These are phyloP conservation scores for Alternaria arborescens DNA, from an alignment of 2,329 filamentous ascomycete genomes.

Conservation along the genomic window DNA sequence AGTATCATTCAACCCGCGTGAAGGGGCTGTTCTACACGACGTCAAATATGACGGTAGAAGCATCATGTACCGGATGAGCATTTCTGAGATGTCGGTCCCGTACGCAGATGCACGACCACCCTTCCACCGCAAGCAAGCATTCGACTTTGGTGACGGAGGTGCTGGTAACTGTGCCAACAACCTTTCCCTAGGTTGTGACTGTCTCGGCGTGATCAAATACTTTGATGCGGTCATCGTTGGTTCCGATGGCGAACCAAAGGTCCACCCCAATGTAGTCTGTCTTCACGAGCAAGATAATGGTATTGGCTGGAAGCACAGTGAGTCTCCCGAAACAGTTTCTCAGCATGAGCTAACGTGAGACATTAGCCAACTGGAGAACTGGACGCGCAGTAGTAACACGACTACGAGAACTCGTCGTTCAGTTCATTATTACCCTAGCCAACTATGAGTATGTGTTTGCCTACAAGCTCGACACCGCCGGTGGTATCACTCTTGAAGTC, in stretches of 20 bases:
- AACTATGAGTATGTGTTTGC: slow-evolving; percentile 77
- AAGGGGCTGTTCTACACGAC: slow-evolving; percentile 77
- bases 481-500: slow-evolving; percentile 67
- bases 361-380: slow-evolving; percentile 65
- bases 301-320: slow-evolving; percentile 55
- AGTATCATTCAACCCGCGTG: slow-evolving; percentile 51
- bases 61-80: slow-evolving; percentile 71
- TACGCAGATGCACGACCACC: slow-evolving; percentile 71
- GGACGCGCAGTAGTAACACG: slow-evolving; percentile 68
- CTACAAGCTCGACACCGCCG: slow-evolving; percentile 71
- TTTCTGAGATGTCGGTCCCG: slow-evolving; percentile 74
- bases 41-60: slow-evolving; percentile 71
- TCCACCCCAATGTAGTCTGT: slow-evolving; percentile 69
- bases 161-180: slow-evolving; percentile 74
- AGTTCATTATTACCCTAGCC: slow-evolving; percentile 72
- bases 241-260: slow-evolving; percentile 62
- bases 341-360: background rate
- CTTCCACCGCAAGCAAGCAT: slow-evolving; percentile 74
- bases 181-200: slow-evolving; percentile 72
- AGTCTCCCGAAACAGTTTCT: background rate
- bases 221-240: slow-evolving; percentile 66
- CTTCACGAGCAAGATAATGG: slow-evolving; percentile 75
- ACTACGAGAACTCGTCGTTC: slow-evolving; percentile 69
- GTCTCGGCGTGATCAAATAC: slow-evolving; percentile 73
- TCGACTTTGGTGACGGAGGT: slow-evolving; percentile 75